A percentile compares a stretch with the other conserved stretches of the same genome.
Evolutionary conservation across 768 basidiomycete genomes (phyloP).

Genomic region (Atractiella rhizophila): DNA sequence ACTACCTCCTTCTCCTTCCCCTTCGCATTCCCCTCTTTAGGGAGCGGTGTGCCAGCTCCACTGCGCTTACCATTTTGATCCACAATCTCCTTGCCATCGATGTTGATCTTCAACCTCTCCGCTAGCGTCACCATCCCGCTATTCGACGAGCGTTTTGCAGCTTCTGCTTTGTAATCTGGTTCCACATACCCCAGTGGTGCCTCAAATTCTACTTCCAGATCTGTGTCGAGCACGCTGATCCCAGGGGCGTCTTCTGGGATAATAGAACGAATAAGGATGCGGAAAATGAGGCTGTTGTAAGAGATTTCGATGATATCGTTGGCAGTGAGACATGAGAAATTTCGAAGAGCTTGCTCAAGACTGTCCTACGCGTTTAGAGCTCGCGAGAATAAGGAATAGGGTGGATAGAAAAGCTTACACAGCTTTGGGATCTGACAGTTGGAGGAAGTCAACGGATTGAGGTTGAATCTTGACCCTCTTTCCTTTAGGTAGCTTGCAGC

Average conservation of each 20-base stretch:
- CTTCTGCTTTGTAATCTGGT: slow-evolving; percentile 52
- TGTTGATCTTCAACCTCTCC: slow-evolving; percentile 79
- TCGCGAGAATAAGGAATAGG: background rate
- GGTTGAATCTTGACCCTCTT: slow-evolving; percentile 92
- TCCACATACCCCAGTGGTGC: slow-evolving; percentile 65
- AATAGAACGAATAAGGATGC: slow-evolving; percentile 76
- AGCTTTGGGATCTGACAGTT: slow-evolving; percentile 90
- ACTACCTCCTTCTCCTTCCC: no score
- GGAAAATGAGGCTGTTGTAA: slow-evolving; percentile 90
- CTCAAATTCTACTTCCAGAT: slow-evolving; percentile 94
- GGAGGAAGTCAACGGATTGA: slow-evolving; percentile 78
- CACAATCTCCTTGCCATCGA: slow-evolving; percentile 15
- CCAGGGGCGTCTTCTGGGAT: slow-evolving; percentile 60
- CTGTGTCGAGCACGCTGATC: slow-evolving; percentile 74
- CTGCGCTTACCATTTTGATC: slow-evolving; percentile 1
- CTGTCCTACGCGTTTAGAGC: slow-evolving; percentile 25
- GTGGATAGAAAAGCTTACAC: slow-evolving; percentile 37
- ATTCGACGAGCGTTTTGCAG: slow-evolving; percentile 25
- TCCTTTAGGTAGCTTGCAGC: slow-evolving; percentile 66
- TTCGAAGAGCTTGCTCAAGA: slow-evolving; percentile 77
- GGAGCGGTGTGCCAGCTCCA: slow-evolving; percentile 1
- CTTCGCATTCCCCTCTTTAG: background rate
- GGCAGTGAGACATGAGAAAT: slow-evolving; percentile 72
- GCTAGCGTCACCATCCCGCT: slow-evolving; percentile 63
- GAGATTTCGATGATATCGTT: slow-evolving; percentile 94